These are phyloP conservation scores for Suhomyces coccinellae DNA, from an alignment of 1,139 yeast genomes.

Conservation along the genomic window DNA sequence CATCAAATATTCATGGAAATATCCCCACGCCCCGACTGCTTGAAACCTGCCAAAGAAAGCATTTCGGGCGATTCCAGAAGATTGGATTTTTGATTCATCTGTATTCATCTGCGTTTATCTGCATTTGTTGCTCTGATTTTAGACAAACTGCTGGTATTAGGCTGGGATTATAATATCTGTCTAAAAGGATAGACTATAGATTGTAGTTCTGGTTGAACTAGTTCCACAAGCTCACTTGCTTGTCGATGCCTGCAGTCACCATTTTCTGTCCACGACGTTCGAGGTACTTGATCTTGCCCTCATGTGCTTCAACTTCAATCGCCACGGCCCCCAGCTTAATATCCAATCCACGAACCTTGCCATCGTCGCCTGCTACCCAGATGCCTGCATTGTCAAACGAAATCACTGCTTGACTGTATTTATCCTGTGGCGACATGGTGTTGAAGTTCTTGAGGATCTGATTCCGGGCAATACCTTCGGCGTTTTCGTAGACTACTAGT, in stretches of 20 bases:
- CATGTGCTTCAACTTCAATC: constrained; percentile 32
- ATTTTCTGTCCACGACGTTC: not conserved
- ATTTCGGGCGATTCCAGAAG: too few species aligned
- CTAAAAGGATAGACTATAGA: too few species aligned
- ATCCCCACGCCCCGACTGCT: too few species aligned
- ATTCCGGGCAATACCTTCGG: constrained; percentile 30
- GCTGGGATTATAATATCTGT: too few species aligned
- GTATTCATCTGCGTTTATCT: too few species aligned
- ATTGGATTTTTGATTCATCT: too few species aligned
- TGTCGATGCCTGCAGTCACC: constrained; percentile 27
- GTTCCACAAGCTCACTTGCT: constrained; percentile 23
- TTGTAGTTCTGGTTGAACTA: too few species aligned
- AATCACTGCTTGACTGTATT: constrained; percentile 58
- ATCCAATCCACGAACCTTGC: constrained; percentile 60
- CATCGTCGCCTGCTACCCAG: constrained; percentile 75
- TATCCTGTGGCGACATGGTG: constrained; percentile 70
- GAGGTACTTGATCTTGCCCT: constrained; percentile 50
- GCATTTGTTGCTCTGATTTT: too few species aligned
- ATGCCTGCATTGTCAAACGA: constrained; percentile 39
- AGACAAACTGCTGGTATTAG: too few species aligned
- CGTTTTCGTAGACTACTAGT: constrained; percentile 30
- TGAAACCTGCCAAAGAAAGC: too few species aligned
- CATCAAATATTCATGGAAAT: too few species aligned
- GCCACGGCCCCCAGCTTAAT: constrained; percentile 27
- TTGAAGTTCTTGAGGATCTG: constrained; percentile 57